Percentiles rank a stretch among this genome's conserved stretches.
Conservation (phyloP, 1,139 yeast species). For the Candida sanyaensis region DNA sequence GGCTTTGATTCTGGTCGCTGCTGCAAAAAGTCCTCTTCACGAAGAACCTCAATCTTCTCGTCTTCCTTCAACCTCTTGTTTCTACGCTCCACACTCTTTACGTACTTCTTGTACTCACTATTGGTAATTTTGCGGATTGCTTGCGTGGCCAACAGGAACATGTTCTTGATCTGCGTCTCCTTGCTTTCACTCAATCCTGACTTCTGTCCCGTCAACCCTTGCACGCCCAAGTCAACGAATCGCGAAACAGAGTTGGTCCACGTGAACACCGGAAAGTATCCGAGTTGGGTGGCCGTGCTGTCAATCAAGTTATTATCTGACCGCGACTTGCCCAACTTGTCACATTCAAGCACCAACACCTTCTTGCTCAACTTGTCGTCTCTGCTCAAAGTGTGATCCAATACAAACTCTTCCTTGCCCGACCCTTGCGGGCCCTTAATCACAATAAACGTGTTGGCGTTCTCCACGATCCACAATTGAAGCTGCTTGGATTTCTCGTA, state of each 20-base stretch:
- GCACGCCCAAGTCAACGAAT: slow-evolving; percentile 82
- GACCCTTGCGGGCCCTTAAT: slow-evolving; percentile 94
- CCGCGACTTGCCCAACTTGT: slow-evolving; percentile 67
- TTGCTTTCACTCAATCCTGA: slow-evolving; percentile 87
- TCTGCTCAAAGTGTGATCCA: slow-evolving; percentile 62
- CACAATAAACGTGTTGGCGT: slow-evolving; percentile 78
- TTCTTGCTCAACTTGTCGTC: slow-evolving; percentile 47
- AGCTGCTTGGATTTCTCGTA: slow-evolving; percentile 66
- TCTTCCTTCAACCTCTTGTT: slow-evolving; percentile 14
- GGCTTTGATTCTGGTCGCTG: slow-evolving; percentile 89
- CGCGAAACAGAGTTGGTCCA: slow-evolving; percentile 85
- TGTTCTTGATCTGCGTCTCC: slow-evolving; percentile 81
- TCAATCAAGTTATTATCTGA: slow-evolving; percentile 70
- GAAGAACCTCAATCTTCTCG: slow-evolving; percentile 32
- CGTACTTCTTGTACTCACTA: slow-evolving; percentile 36
- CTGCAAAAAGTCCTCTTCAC: slow-evolving; percentile 81
- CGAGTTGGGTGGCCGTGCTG: slow-evolving; percentile 72
- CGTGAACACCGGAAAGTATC: slow-evolving; percentile 91
- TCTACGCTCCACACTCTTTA: slow-evolving; percentile 20
- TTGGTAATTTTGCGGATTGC: slow-evolving; percentile 73
- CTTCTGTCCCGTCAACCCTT: slow-evolving; percentile 91
- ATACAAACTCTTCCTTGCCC: slow-evolving; percentile 82
- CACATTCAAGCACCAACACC: slow-evolving; percentile 78
- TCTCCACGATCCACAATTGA: slow-evolving; percentile 79
- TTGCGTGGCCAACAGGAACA: slow-evolving; percentile 71